These are phyloP conservation scores for Pleurotus tuoliensis DNA, from an alignment of 768 basidiomycete genomes.

Conservation along the genomic window DNA sequence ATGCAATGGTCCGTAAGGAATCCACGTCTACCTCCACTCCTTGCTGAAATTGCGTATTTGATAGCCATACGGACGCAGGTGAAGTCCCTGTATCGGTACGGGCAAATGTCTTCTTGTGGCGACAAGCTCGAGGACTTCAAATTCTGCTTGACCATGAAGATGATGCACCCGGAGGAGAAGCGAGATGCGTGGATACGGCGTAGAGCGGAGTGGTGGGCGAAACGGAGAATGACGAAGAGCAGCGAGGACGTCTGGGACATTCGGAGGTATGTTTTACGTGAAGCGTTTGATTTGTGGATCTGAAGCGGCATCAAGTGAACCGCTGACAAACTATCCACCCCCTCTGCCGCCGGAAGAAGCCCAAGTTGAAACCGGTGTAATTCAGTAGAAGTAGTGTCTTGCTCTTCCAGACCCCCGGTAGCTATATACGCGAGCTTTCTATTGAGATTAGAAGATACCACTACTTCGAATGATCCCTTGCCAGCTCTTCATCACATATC, in stretches of 20 bases:
- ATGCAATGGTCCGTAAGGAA: conserved; percentile 53
- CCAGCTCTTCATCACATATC: conserved; percentile 68
- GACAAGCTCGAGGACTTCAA: conserved; percentile 90
- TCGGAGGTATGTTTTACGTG: conserved; percentile 47
- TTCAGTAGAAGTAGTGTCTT: neutral
- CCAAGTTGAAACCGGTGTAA: neutral
- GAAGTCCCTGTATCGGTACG: conserved; percentile 84
- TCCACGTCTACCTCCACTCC: neutral
- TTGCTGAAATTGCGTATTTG: conserved; percentile 3
- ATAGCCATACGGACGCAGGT: conserved; percentile 77
- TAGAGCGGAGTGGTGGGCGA: conserved; percentile 94
- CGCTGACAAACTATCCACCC: conserved; percentile 1
- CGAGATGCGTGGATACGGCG: conserved; percentile 82
- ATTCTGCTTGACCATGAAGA: conserved; percentile 85
- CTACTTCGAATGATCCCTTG: conserved; percentile 66
- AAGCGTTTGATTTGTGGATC: neutral
- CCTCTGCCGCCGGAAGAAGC: neutral
- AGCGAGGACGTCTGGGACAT: conserved; percentile 96
- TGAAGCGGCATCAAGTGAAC: neutral
- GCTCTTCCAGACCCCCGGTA: no score
- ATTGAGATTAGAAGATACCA: conserved; percentile 38
- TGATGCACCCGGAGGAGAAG: conserved; percentile 70
- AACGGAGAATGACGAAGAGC: conserved; percentile 66
- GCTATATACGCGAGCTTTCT: no score
- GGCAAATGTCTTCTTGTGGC: conserved; percentile 65